phyloP scores from a whole-genome alignment of 129 eudicot genomes.

The Tagetes erecta region DNA sequence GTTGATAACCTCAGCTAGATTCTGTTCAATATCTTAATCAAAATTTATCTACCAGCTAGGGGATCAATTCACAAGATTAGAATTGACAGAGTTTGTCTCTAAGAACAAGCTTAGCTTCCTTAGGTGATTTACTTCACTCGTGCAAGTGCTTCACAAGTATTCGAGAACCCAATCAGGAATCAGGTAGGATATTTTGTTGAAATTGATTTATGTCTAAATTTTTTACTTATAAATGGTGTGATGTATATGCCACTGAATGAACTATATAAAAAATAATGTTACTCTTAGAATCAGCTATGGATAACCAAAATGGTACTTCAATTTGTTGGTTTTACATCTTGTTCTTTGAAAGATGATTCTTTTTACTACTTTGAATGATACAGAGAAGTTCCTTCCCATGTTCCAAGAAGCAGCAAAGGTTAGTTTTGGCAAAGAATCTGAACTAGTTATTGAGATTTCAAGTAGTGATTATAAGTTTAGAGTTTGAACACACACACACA shows the following conservation, averaged over 20 bases:
- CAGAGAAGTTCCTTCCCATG: constrained; percentile 51
- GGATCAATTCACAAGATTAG: constrained; percentile 61
- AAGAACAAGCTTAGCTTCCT: constrained; percentile 53
- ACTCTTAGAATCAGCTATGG: background rate
- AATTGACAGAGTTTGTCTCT: constrained; percentile 58
- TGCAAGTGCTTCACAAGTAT: constrained; percentile 58
- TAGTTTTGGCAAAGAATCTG: background rate
- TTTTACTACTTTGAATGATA: constrained; percentile 60
- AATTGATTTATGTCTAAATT: background rate
- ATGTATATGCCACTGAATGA: constrained; percentile 7
- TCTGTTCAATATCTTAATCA: constrained; percentile 13
- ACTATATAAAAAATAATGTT: constrained; percentile 5
- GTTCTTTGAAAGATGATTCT: constrained; percentile 54
- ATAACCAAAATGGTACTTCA: background rate
- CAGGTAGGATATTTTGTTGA: constrained; percentile 49
- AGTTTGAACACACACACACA: background rate
- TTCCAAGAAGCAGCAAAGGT: constrained; percentile 70
- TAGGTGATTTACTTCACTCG: constrained; percentile 60
- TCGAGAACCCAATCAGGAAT: constrained; percentile 70
- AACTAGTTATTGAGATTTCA: background rate
- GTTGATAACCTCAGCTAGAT: constrained; percentile 13
- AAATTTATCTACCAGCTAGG: constrained; percentile 39
- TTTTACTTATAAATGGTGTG: constrained; percentile 13
- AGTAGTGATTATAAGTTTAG: background rate
- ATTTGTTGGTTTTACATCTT: constrained; percentile 18